Percentiles rank a stretch among this genome's conserved stretches.
Evolutionary conservation across 73 alveolate species (phyloP).

Genomic region (Stentor coeruleus): DNA sequence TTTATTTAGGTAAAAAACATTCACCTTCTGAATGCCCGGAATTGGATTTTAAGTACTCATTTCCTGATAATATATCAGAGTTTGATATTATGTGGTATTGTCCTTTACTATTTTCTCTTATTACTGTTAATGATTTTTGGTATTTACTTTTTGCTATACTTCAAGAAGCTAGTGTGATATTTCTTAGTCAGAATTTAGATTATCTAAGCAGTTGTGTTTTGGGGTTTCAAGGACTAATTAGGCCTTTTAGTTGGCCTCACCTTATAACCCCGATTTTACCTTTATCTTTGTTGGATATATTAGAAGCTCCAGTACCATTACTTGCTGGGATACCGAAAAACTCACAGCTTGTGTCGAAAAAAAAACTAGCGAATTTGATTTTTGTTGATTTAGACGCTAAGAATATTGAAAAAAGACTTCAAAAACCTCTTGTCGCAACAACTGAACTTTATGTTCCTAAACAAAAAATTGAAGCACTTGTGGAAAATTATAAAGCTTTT

Average conservation of each 20-base stretch:
- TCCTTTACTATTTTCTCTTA: slow-evolving; percentile 4
- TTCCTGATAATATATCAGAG: not conserved
- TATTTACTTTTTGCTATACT: not conserved
- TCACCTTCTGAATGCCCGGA: not conserved
- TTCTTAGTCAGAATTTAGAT: not conserved
- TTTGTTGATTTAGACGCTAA: not conserved
- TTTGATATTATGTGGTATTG: not conserved
- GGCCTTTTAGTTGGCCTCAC: slow-evolving; percentile 27
- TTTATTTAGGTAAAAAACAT: too few species aligned
- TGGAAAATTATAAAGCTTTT: too few species aligned
- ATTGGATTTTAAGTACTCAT: not conserved
- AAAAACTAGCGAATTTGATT: not conserved
- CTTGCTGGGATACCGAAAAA: slow-evolving; percentile 22
- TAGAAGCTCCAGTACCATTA: slow-evolving; percentile 31
- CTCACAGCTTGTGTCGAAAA: not conserved
- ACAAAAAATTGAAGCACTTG: too few species aligned
- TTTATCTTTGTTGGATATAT: slow-evolving; percentile 15
- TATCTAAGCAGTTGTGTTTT: slow-evolving; percentile 14
- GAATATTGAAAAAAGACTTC: not conserved
- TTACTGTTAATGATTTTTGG: not conserved
- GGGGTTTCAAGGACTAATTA: slow-evolving; percentile 4
- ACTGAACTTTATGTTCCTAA: not conserved
- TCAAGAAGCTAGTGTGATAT: slow-evolving; percentile 21
- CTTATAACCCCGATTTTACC: slow-evolving; percentile 25
- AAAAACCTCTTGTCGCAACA: not conserved